These are phyloP conservation scores for Pythium apleroticum DNA, from an alignment of 352 stramenopile genomes.

Conservation along the genomic window DNA sequence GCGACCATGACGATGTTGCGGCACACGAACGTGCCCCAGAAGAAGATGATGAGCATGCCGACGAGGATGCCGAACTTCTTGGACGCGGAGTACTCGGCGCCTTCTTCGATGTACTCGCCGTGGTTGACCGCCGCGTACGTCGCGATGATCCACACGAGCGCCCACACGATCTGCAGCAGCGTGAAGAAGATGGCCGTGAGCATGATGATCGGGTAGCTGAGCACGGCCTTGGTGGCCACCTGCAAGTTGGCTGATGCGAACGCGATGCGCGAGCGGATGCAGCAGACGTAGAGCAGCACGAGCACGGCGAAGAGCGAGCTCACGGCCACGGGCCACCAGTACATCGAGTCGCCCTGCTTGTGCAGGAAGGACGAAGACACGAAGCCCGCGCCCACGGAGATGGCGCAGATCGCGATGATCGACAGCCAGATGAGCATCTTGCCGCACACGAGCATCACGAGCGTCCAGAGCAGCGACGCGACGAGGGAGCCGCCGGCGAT, in stretches of 20 bases:
- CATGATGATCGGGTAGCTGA: constrained; percentile 73
- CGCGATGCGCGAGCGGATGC: constrained; percentile 48
- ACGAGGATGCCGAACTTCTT: constrained; percentile 59
- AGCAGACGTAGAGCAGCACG: constrained; percentile 56
- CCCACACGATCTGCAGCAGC: constrained; percentile 73
- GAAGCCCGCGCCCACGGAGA: constrained; percentile 42
- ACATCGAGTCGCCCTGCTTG: constrained; percentile 37
- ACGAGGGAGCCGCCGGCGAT: constrained; percentile 44
- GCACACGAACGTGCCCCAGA: constrained; percentile 76
- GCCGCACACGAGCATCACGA: constrained; percentile 51
- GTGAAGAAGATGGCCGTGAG: constrained; percentile 67
- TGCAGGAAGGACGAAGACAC: constrained; percentile 41
- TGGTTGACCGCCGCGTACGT: constrained; percentile 63
- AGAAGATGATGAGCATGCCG: constrained; percentile 83
- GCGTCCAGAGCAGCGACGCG: constrained; percentile 48
- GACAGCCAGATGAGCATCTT: constrained; percentile 72
- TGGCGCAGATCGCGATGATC: constrained; percentile 36
- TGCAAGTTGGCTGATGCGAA: constrained; percentile 87
- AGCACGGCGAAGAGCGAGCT: constrained; percentile 41
- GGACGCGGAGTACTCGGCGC: constrained; percentile 30
- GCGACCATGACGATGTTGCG: constrained; percentile 84
- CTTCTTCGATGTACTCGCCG: constrained; percentile 44
- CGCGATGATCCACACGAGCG: constrained; percentile 69
- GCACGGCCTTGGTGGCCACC: constrained; percentile 70
- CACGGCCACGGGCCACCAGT: constrained; percentile 53